A percentile compares a stretch with the other conserved stretches of the same genome.
Conservation (phyloP, 2,329 filamentous ascomycete genomes). For the Blastomyces percursus region DNA sequence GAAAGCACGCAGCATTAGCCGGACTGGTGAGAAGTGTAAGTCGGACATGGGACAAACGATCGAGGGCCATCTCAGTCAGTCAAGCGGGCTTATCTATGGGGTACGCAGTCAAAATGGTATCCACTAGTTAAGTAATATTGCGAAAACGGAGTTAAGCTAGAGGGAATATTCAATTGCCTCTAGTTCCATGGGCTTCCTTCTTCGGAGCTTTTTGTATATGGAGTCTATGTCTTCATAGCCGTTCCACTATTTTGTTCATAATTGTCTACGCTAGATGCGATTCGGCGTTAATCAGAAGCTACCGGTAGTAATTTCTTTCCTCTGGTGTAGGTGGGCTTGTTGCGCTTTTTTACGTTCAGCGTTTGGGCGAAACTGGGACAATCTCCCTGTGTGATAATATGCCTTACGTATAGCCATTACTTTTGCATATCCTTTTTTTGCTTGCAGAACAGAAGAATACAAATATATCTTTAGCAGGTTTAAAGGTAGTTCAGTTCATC, state of each 20-base stretch:
- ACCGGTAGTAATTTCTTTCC: not conserved
- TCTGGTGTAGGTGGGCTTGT: not conserved
- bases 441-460: too few relatives aligned
- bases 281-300: not conserved
- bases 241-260: not conserved
- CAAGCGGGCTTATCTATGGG: not conserved
- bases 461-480: too few relatives aligned
- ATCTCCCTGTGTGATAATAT: not conserved
- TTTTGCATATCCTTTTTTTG: not conserved
- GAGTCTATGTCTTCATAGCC: not conserved
- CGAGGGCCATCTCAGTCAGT: not conserved
- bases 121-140: not conserved
- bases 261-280: not conserved
- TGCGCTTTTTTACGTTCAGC: not conserved
- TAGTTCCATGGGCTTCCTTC: not conserved
- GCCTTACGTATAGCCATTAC: not conserved
- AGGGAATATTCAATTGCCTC: not conserved
- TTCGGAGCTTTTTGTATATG: not conserved
- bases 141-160: too few relatives aligned
- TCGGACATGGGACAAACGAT: not conserved
- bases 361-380: not conserved
- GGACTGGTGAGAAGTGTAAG: not conserved
- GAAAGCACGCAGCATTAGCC: constrained; percentile 16
- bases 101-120: not conserved
- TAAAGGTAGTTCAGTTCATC: too few relatives aligned